A percentile compares a stretch with the other conserved stretches of the same genome.
These are phyloP conservation scores for Fusarium sp. DNA, from an alignment of 2,329 filamentous ascomycete genomes.

Conservation along the genomic window DNA sequence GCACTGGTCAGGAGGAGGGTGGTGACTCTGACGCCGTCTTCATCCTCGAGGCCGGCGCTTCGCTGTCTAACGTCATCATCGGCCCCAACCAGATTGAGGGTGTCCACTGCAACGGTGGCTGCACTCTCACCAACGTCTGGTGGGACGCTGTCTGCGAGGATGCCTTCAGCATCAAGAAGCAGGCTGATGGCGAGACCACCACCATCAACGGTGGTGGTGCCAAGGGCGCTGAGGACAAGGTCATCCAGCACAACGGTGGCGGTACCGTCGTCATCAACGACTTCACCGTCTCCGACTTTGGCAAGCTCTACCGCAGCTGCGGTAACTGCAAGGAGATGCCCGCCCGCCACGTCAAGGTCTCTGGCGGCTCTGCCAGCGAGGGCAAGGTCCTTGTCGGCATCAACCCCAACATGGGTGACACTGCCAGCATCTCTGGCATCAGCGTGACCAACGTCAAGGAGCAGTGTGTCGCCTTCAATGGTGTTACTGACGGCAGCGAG, in stretches of 20 bases:
- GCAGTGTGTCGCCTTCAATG: conserved; percentile 39
- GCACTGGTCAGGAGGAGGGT: conserved; percentile 44
- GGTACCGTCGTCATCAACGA: conserved; percentile 41
- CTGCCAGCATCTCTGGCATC: conserved; percentile 42
- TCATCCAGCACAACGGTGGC: conserved; percentile 40
- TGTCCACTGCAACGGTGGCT: conserved; percentile 59
- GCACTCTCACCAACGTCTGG: conserved; percentile 60
- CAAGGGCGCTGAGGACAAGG: conserved; percentile 52
- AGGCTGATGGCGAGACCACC: conserved; percentile 40
- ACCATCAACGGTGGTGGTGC: conserved; percentile 61
- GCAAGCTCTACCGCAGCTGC: conserved; percentile 46
- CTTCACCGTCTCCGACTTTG: conserved; percentile 39
- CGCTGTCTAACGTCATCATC: conserved; percentile 61
- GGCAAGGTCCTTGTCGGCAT: conserved; percentile 57
- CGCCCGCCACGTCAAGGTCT: conserved; percentile 58
- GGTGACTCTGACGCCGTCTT: conserved; percentile 57
- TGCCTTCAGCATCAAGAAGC: conserved; percentile 51
- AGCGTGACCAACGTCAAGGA: conserved; percentile 30
- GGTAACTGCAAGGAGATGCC: conserved; percentile 55
- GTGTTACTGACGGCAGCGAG: conserved; percentile 44
- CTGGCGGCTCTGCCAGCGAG: conserved; percentile 52
- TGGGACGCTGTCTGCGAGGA: conserved; percentile 63
- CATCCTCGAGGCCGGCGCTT: conserved; percentile 55
- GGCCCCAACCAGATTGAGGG: conserved; percentile 58
- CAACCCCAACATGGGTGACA: conserved; percentile 56